Percentiles rank a stretch among this genome's conserved stretches.
These are phyloP conservation scores for Pterocarpus santalinus DNA, from an alignment of 306 rosid species.

Conservation along the genomic window DNA sequence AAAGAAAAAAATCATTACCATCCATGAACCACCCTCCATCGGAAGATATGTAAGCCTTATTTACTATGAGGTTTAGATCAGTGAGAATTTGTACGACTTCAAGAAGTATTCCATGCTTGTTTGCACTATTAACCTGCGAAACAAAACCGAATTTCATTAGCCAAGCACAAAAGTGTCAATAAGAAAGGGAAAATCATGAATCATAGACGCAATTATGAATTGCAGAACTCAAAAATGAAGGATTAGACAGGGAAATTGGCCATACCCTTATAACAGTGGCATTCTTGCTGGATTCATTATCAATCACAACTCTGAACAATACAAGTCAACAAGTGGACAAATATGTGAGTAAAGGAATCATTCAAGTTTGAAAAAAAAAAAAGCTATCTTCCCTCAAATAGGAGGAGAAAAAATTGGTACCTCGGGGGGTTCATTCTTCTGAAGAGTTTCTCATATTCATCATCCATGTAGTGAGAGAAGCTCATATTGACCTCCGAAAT, in stretches of 20 bases:
- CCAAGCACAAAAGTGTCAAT: not conserved
- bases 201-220: not conserved
- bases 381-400: not conserved
- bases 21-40: conserved; percentile 97
- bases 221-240: not conserved
- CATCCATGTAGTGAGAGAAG: conserved; percentile 2
- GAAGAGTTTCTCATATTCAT: conserved; percentile 11
- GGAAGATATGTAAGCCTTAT: conserved; percentile 83
- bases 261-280: conserved; percentile 33
- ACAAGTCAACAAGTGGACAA: not conserved
- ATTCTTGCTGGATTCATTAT: conserved; percentile 36
- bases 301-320: conserved; percentile 41
- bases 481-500: conserved; percentile 7
- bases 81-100: conserved; percentile 81
- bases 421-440: conserved; percentile 1
- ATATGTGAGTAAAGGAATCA: conserved; percentile 10
- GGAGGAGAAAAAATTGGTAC: not conserved
- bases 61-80: conserved; percentile 79
- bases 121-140: conserved; percentile 73
- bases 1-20: conserved; percentile 54
- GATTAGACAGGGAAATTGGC: not conserved
- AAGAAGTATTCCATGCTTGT: conserved; percentile 88
- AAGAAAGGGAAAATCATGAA: not conserved
- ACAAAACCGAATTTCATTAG: not conserved
- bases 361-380: not conserved